Conservation (phyloP, 345 rosid genomes). For the Citrus hindsii region DNA sequence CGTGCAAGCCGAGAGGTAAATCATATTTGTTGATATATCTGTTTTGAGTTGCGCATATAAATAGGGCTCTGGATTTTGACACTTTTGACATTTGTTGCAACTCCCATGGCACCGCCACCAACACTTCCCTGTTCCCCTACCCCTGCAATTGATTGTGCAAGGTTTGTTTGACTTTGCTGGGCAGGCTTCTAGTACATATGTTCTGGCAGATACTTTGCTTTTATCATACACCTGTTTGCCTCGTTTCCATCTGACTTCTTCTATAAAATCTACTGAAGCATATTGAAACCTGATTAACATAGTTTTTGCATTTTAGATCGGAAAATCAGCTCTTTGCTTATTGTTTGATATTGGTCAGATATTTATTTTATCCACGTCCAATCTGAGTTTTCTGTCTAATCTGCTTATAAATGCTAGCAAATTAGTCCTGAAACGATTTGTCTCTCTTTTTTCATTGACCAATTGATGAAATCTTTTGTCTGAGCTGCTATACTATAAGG, state of each 20-base stretch:
- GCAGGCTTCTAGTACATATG: neutral
- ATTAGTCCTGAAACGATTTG: neutral
- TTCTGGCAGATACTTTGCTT: neutral
- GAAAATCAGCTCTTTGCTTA: neutral
- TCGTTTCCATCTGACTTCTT: neutral
- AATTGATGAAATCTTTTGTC: neutral
- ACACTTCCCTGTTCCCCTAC: too few relatives aligned
- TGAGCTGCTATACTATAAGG: neutral
- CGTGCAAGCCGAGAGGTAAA: constrained; percentile 99
- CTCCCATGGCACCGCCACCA: too few relatives aligned
- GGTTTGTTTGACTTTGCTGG: neutral
- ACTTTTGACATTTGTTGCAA: neutral
- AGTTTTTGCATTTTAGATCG: neutral
- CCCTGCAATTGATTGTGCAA: neutral
- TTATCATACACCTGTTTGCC: neutral
- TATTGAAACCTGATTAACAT: neutral
- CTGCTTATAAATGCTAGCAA: neutral
- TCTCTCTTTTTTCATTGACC: neutral
- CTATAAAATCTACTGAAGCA: neutral
- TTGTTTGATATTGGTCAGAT: neutral
- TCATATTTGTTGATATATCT: neutral
- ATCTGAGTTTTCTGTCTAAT: neutral
- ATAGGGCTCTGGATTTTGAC: neutral
- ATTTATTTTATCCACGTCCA: neutral
- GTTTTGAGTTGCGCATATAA: neutral